Evolutionary conservation across 371 early-diverging fungal species (phyloP).

Genomic region (Paraphysoderma sedebokerense): DNA sequence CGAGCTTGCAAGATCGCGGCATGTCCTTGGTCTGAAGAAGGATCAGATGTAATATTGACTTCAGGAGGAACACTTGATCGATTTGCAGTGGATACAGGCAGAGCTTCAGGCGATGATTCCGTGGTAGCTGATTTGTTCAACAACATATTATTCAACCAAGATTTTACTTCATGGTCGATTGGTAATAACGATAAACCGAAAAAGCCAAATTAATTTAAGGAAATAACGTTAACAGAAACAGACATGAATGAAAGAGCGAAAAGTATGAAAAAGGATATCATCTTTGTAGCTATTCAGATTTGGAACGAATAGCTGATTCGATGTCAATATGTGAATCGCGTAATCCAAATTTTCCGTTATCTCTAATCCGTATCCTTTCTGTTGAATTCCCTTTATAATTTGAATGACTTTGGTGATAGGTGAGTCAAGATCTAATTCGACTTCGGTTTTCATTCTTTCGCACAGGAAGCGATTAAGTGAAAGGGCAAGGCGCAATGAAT

Average conservation of each 20-base stretch:
- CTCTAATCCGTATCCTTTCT: conserved; percentile 15
- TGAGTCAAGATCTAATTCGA: conserved; percentile 22
- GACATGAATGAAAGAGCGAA: no score
- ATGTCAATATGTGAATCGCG: conserved; percentile 20
- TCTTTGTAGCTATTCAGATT: conserved; percentile 13
- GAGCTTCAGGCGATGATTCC: no score
- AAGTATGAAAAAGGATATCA: conserved; percentile 3
- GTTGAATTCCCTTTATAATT: conserved; percentile 17
- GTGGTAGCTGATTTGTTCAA: conserved; percentile 6
- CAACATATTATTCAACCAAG: conserved; percentile 21
- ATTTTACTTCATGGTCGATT: conserved; percentile 21
- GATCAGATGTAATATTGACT: background rate
- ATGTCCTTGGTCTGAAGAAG: background rate
- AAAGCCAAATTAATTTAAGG: background rate
- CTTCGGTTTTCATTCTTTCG: conserved; percentile 11
- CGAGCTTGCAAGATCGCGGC: background rate
- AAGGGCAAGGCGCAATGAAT: background rate
- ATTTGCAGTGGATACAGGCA: no score
- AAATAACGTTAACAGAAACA: no score
- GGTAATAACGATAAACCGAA: conserved; percentile 2
- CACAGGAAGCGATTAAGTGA: background rate
- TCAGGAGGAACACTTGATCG: no score
- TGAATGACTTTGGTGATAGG: conserved; percentile 31
- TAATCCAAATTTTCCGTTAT: conserved; percentile 18
- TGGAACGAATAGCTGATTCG: conserved; percentile 23